Percentiles rank a stretch among this genome's conserved stretches.
phyloP scores from a whole-genome alignment of 129 eudicot species.

The Chrysanthemum lavandulifolium region DNA sequence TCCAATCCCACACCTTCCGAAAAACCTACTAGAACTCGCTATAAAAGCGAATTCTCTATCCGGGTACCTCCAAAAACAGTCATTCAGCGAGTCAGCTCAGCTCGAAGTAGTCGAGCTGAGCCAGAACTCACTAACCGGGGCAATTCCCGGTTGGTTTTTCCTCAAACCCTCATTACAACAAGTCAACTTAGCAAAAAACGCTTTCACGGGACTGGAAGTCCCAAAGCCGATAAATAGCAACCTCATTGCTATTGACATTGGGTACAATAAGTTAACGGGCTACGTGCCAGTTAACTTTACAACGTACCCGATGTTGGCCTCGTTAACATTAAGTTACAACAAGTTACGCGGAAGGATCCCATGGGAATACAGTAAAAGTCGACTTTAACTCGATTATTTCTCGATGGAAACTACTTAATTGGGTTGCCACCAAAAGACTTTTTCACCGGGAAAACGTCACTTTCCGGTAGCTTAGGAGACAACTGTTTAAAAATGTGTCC shows the following conservation, averaged over 20 bases:
- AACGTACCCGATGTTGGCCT: slow-evolving; percentile 51
- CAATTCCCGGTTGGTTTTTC: slow-evolving; percentile 59
- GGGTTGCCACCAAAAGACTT: slow-evolving; percentile 75
- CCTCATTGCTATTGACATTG: slow-evolving; percentile 78
- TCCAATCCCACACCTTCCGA: slow-evolving; percentile 60
- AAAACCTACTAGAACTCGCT: slow-evolving; percentile 54
- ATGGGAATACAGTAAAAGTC: slow-evolving; percentile 50
- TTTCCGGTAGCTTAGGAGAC: slow-evolving; percentile 90
- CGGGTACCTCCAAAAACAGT: slow-evolving; percentile 42
- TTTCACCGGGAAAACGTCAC: slow-evolving; percentile 42
- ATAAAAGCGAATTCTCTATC: slow-evolving; percentile 60
- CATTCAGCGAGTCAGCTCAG: slow-evolving; percentile 53
- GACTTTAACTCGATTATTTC: slow-evolving; percentile 54
- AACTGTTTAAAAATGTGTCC: slow-evolving; percentile 79
- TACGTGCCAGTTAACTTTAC: slow-evolving; percentile 54
- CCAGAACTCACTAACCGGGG: slow-evolving; percentile 67
- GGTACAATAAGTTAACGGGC: slow-evolving; percentile 64
- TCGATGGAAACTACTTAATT: slow-evolving; percentile 86
- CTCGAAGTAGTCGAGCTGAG: slow-evolving; percentile 76
- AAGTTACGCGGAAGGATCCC: slow-evolving; percentile 79
- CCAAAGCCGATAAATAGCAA: slow-evolving; percentile 48
- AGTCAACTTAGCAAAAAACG: slow-evolving; percentile 68
- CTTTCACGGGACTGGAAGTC: slow-evolving; percentile 56
- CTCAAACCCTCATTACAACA: slow-evolving; percentile 68
- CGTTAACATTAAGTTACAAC: slow-evolving; percentile 72